Percentiles rank a stretch among this genome's conserved stretches.
Evolutionary conservation across 1,284 basidiomycete genomes (phyloP).

Genomic region (Apiotrichum porosum): DNA sequence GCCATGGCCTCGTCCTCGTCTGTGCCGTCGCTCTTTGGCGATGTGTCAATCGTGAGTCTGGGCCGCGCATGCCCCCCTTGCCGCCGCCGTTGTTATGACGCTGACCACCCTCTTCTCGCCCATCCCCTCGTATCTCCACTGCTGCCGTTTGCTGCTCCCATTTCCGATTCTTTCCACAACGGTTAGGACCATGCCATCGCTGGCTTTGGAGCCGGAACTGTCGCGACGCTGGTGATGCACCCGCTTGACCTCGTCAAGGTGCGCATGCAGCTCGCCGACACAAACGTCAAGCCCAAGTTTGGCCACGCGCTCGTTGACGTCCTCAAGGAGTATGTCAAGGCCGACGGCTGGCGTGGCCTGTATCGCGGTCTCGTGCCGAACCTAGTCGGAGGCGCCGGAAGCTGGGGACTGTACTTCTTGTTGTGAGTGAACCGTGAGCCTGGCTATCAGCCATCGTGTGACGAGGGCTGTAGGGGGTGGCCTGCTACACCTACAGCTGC

Average conservation of each 20-base stretch:
- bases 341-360: slow-evolving; percentile 77
- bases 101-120: no score
- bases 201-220: slow-evolving; percentile 87
- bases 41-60: slow-evolving; percentile 40
- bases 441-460: no score
- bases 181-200: slow-evolving; percentile 79
- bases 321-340: slow-evolving; percentile 65
- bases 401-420: slow-evolving; percentile 96
- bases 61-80: no score
- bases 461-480: no score
- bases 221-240: slow-evolving; percentile 94
- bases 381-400: slow-evolving; percentile 90
- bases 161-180: no score
- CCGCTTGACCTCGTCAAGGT: slow-evolving; percentile 95
- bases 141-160: no score
- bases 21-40: slow-evolving; percentile 42
- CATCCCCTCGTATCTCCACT: no score
- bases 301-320: slow-evolving; percentile 75
- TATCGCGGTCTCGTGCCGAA: slow-evolving; percentile 90
- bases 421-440: slow-evolving; percentile 86
- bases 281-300: slow-evolving; percentile 53
- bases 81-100: no score
- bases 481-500: no score
- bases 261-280: slow-evolving; percentile 84
- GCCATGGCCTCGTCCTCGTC: background rate